A percentile compares a stretch with the other conserved stretches of the same genome.
phyloP scores from a whole-genome alignment of 116 monocot genomes.

The Dioscorea cayenensis region DNA sequence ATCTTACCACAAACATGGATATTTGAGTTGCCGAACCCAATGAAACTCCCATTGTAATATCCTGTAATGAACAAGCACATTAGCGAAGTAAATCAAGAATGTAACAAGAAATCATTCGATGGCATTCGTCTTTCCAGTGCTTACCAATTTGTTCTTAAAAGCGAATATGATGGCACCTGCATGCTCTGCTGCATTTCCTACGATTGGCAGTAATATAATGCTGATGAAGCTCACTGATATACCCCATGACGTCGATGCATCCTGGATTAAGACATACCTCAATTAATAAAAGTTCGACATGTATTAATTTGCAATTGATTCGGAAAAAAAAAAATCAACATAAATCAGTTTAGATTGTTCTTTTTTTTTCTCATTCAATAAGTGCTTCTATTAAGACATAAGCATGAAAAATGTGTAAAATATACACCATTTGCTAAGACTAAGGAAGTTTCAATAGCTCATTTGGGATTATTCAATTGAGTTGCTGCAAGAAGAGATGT shows the following conservation, averaged over 20 bases:
- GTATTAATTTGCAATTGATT: background rate
- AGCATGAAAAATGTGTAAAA: no score
- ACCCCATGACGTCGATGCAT: slow-evolving; percentile 57
- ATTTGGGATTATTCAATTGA: background rate
- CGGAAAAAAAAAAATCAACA: background rate
- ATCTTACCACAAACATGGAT: slow-evolving; percentile 78
- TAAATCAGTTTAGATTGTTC: background rate
- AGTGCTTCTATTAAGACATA: background rate
- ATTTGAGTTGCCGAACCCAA: slow-evolving; percentile 79
- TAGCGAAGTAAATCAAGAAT: background rate
- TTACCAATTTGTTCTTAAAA: slow-evolving; percentile 69
- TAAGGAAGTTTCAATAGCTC: no score
- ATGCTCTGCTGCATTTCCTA: slow-evolving; percentile 80
- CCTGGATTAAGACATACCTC: slow-evolving; percentile 16
- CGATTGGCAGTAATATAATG: slow-evolving; percentile 55
- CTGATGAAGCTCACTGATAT: slow-evolving; percentile 62
- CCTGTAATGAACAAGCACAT: slow-evolving; percentile 24
- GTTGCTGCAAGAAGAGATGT: background rate
- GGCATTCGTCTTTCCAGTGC: background rate
- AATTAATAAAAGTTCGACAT: background rate
- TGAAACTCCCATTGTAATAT: slow-evolving; percentile 71
- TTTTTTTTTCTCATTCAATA: background rate
- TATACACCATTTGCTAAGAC: no score
- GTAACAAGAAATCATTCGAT: background rate
- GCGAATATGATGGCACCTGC: slow-evolving; percentile 76